Evolutionary conservation across 768 basidiomycete species (phyloP).

Genomic region (Calocybe indica): DNA sequence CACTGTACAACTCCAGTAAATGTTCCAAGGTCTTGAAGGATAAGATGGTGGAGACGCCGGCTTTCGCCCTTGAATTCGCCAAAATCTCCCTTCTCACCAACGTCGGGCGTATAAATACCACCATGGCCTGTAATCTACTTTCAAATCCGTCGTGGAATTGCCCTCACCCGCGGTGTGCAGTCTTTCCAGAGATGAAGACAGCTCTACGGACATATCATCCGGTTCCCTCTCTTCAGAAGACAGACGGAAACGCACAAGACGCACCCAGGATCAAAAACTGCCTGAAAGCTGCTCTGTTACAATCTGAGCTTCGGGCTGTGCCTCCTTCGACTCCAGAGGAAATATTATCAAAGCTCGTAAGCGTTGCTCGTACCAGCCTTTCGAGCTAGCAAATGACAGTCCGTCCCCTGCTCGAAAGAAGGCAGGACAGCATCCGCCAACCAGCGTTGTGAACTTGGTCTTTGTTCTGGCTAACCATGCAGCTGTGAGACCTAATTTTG

Average conservation of each 20-base stretch:
- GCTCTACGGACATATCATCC: slow-evolving; percentile 87
- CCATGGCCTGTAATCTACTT: slow-evolving; percentile 66
- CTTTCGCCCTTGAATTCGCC: slow-evolving; percentile 72
- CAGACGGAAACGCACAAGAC: slow-evolving; percentile 83
- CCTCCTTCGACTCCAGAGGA: slow-evolving; percentile 74
- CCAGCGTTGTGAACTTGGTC: slow-evolving; percentile 81
- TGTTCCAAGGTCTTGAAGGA: slow-evolving; percentile 86
- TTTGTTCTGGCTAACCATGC: slow-evolving; percentile 81
- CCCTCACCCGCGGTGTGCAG: slow-evolving; percentile 27
- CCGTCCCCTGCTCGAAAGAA: slow-evolving; percentile 29
- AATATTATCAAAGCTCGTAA: slow-evolving; percentile 60
- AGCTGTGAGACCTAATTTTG: slow-evolving; percentile 40
- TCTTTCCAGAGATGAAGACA: slow-evolving; percentile 93
- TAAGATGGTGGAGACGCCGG: slow-evolving; percentile 79
- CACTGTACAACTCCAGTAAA: slow-evolving; percentile 73
- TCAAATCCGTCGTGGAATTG: slow-evolving; percentile 9
- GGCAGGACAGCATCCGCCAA: slow-evolving; percentile 63
- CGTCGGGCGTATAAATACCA: slow-evolving; percentile 88
- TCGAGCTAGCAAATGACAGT: slow-evolving; percentile 5
- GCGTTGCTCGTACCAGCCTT: slow-evolving; percentile 16
- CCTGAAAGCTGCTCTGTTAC: slow-evolving; percentile 73
- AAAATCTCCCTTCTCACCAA: slow-evolving; percentile 85
- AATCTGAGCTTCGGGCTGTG: slow-evolving; percentile 57
- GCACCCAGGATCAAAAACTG: slow-evolving; percentile 90
- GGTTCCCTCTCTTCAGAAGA: slow-evolving; percentile 84